Percentiles rank a stretch among this genome's conserved stretches.
Conservation (phyloP, 306 rosid species). For the Trifolium fragiferum region DNA sequence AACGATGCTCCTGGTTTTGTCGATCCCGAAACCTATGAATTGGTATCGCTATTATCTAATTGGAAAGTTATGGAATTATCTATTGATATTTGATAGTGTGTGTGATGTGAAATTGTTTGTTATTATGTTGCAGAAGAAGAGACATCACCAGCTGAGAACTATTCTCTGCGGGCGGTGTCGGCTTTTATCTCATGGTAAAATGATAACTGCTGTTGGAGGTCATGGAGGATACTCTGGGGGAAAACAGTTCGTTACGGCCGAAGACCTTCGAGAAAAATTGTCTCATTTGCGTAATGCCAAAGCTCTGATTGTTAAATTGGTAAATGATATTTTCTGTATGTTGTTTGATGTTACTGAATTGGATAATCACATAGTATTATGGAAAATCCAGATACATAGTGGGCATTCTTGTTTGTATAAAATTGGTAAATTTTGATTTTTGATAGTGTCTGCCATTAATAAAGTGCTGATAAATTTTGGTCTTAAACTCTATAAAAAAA, state of each 20-base stretch:
- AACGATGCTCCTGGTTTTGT: slow-evolving; percentile 80
- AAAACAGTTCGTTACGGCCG: slow-evolving; percentile 75
- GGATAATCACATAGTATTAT: slow-evolving; percentile 13
- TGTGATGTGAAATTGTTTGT: not conserved
- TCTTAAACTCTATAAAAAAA: too few species aligned
- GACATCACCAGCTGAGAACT: slow-evolving; percentile 85
- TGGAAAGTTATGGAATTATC: not conserved
- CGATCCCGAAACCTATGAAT: slow-evolving; percentile 64
- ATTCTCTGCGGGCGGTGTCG: slow-evolving; percentile 83
- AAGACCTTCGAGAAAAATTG: slow-evolving; percentile 83
- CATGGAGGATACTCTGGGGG: slow-evolving; percentile 95
- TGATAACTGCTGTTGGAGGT: slow-evolving; percentile 98
- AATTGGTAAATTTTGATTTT: not conserved
- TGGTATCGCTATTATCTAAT: slow-evolving; percentile 48
- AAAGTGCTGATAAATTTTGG: too few species aligned
- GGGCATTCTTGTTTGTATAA: not conserved
- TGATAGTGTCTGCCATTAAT: too few species aligned
- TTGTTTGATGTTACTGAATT: slow-evolving; percentile 4
- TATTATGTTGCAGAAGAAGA: slow-evolving; percentile 74
- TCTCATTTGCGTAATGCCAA: slow-evolving; percentile 76
- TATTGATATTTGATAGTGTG: not conserved
- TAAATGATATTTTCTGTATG: slow-evolving; percentile 36
- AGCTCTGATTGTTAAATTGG: slow-evolving; percentile 85
- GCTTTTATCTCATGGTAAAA: slow-evolving; percentile 86
- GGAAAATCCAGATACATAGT: not conserved